phyloP scores from a whole-genome alignment of 805 yeast genomes.

The Wickerhamomyces pijperi region DNA sequence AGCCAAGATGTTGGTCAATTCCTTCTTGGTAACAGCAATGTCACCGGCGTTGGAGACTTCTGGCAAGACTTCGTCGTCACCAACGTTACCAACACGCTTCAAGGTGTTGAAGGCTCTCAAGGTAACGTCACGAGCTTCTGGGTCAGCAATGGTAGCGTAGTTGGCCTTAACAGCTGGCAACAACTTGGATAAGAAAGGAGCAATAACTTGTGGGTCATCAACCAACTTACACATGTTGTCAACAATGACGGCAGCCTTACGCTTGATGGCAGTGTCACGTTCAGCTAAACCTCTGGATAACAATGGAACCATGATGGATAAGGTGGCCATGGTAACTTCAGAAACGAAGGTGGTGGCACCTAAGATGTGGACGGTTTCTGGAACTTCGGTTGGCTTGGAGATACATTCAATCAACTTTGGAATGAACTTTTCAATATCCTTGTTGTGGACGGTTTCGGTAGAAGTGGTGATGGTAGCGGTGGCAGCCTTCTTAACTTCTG shows the following conservation, averaged over 20 bases:
- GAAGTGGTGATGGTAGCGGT: conserved; percentile 91
- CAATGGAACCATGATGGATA: conserved; percentile 98
- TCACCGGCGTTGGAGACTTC: conserved; percentile 99
- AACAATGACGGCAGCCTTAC: conserved; percentile 98
- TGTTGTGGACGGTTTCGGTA: conserved; percentile 97
- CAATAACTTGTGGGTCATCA: conserved; percentile 99
- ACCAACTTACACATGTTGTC: conserved; percentile 99
- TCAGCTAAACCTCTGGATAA: conserved; percentile 99
- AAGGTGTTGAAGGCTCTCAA: conserved; percentile 93
- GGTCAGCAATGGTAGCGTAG: conserved; percentile 96
- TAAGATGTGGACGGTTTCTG: conserved; percentile 96
- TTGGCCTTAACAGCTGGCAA: conserved; percentile 94
- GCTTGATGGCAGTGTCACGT: conserved; percentile 98
- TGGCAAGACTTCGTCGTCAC: conserved; percentile 82
- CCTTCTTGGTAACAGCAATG: conserved; percentile 72
- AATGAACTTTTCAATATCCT: conserved; percentile 98
- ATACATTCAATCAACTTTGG: conserved; percentile 96
- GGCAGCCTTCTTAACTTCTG: conserved; percentile 95
- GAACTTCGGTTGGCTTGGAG: conserved; percentile 93
- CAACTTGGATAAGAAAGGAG: conserved; percentile 93
- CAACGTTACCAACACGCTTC: conserved; percentile 97
- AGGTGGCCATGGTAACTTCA: conserved; percentile 98
- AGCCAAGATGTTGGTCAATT: conserved; percentile 63
- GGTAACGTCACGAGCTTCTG: conserved; percentile 99
- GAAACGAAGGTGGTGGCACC: conserved; percentile 99